A percentile compares a stretch with the other conserved stretches of the same genome.
Evolutionary conservation across 129 eudicot genomes (phyloP).

Genomic region (Pseudognaphalium luteoalbum): DNA sequence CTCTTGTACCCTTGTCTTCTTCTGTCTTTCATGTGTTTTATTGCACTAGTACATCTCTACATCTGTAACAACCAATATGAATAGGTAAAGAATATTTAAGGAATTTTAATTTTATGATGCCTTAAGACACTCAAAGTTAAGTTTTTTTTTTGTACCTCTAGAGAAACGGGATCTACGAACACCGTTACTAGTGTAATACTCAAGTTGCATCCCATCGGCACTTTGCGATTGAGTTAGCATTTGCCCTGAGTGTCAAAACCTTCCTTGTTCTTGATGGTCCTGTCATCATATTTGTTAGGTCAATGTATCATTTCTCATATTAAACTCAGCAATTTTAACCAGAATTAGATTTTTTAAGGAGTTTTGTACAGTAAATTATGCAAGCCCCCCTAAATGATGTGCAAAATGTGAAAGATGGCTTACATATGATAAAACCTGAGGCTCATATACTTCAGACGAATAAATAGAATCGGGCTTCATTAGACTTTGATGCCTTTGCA

Average conservation of each 20-base stretch:
- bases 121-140: neutral
- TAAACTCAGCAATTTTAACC: too few species aligned
- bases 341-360: too few species aligned
- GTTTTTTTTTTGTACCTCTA: slow-evolving; percentile 30
- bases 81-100: neutral
- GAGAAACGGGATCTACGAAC: slow-evolving; percentile 48
- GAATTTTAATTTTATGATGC: neutral
- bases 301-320: too few species aligned
- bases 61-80: slow-evolving; percentile 20
- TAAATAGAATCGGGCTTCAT: slow-evolving; percentile 34
- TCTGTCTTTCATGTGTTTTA: slow-evolving; percentile 15
- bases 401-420: slow-evolving; percentile 32
- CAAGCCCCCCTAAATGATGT: neutral
- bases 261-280: slow-evolving; percentile 31
- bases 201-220: slow-evolving; percentile 24
- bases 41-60: slow-evolving; percentile 2
- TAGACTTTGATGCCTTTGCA: slow-evolving; percentile 22
- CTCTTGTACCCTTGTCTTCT: slow-evolving; percentile 25
- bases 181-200: slow-evolving; percentile 23
- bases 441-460: slow-evolving; percentile 35
- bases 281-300: slow-evolving; percentile 12
- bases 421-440: slow-evolving; percentile 42
- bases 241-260: slow-evolving; percentile 38
- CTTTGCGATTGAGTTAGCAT: slow-evolving; percentile 38
- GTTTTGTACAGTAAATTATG: too few species aligned